Conservation (phyloP, 2,329 filamentous ascomycete species). For the Arthrobotrys musiformis region DNA sequence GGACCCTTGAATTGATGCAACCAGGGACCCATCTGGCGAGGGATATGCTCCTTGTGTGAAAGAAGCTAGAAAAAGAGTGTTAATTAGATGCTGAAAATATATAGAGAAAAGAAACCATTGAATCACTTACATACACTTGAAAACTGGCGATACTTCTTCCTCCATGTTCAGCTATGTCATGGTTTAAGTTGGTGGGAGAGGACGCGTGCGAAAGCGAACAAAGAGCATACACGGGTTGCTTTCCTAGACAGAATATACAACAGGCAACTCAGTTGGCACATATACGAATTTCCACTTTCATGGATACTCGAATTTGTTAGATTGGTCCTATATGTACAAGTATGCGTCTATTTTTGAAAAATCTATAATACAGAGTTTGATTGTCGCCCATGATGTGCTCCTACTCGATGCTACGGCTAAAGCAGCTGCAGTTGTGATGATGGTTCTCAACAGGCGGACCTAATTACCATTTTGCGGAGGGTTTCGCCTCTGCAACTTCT, state of each 20-base stretch:
- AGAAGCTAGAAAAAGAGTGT: conserved; percentile 15
- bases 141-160: conserved; percentile 32
- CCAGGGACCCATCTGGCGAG: conserved; percentile 58
- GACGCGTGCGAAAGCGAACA: conserved; percentile 19
- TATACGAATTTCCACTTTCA: not conserved
- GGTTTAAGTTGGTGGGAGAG: not conserved
- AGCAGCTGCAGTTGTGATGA: not conserved
- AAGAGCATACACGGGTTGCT: not conserved
- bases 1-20: conserved; percentile 58
- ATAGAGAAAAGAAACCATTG: not conserved
- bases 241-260: not conserved
- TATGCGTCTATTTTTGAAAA: not conserved
- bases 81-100: not conserved
- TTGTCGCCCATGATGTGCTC: not conserved
- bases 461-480: not conserved
- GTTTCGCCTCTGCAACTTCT: conserved; percentile 2
- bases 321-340: not conserved
- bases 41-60: conserved; percentile 58
- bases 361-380: not conserved
- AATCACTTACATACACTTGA: conserved; percentile 54
- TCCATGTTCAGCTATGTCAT: conserved; percentile 31
- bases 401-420: not conserved
- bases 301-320: not conserved
- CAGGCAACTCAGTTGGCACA: conserved; percentile 2
- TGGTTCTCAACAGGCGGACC: conserved; percentile 3